Conservation (phyloP, 495 filamentous ascomycete genomes). For the Cenococcum geophilum region DNA sequence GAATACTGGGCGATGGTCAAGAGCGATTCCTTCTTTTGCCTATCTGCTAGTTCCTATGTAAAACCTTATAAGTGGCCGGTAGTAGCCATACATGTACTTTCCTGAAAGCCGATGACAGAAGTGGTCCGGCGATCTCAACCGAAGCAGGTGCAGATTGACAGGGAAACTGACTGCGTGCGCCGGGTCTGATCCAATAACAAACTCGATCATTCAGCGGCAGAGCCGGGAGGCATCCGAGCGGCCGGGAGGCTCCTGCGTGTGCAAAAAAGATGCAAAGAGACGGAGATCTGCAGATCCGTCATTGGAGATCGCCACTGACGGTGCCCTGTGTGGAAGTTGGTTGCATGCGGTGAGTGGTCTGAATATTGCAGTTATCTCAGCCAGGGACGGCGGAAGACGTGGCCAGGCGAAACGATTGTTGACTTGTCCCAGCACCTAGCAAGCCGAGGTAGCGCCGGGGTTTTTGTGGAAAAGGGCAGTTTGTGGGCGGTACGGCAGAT, state of each 20-base stretch:
- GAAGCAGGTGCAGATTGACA: too few species aligned
- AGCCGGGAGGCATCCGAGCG: conserved; percentile 10
- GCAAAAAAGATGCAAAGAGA: neutral
- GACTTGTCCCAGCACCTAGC: neutral
- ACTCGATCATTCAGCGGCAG: conserved; percentile 3
- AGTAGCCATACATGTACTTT: too few species aligned
- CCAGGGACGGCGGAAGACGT: neutral
- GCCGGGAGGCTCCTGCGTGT: neutral
- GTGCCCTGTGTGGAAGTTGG: neutral
- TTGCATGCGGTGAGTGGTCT: neutral
- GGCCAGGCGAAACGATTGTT: neutral
- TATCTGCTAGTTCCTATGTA: too few species aligned
- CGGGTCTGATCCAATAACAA: neutral
- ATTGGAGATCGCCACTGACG: neutral
- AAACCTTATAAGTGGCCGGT: too few species aligned
- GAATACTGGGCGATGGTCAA: too few species aligned
- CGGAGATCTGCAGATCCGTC: conserved; percentile 5
- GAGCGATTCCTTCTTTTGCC: too few species aligned
- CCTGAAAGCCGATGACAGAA: too few species aligned
- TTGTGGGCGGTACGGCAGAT: neutral
- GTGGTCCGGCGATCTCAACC: too few species aligned
- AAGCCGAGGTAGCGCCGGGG: neutral
- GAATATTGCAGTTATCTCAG: neutral
- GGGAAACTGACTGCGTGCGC: too few species aligned
- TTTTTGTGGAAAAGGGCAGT: neutral